These are phyloP conservation scores for Tricholoma furcatifolium DNA, from an alignment of 768 basidiomycete species.

Conservation along the genomic window DNA sequence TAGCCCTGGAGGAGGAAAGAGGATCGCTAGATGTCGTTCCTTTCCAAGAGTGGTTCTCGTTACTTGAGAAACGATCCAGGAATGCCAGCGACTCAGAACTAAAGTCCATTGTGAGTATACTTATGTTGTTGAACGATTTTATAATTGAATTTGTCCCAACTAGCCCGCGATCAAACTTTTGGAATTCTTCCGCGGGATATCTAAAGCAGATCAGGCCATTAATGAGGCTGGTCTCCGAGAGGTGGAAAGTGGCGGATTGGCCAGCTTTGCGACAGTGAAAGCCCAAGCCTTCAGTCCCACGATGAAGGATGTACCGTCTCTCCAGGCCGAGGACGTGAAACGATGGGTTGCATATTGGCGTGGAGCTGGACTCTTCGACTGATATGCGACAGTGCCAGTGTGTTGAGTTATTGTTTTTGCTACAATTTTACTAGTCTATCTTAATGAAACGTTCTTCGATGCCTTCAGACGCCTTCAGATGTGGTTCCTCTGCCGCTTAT, in stretches of 20 bases:
- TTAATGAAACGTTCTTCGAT: too few species aligned
- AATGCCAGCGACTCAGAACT: conserved; percentile 3
- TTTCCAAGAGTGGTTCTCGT: conserved; percentile 17
- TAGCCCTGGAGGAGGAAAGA: neutral
- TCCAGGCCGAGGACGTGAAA: conserved; percentile 7
- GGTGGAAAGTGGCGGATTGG: conserved; percentile 13
- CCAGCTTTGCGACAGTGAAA: conserved; percentile 11
- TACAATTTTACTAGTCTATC: too few species aligned
- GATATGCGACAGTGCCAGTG: too few species aligned
- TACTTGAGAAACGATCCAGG: conserved; percentile 14
- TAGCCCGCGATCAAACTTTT: conserved; percentile 35
- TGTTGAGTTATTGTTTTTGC: too few species aligned
- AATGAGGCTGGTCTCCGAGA: neutral
- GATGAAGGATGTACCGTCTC: conserved; percentile 5
- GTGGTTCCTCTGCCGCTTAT: too few species aligned
- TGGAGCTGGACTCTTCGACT: conserved; percentile 3
- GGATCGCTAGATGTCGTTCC: neutral
- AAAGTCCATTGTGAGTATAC: conserved; percentile 7
- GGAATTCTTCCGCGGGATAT: conserved; percentile 29
- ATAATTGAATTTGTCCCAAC: neutral
- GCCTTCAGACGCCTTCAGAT: too few species aligned
- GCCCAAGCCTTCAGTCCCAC: conserved; percentile 14
- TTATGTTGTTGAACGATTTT: neutral
- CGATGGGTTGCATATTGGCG: conserved; percentile 17
- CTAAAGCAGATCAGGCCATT: conserved; percentile 18